phyloP scores from a whole-genome alignment of 2,329 filamentous ascomycete species.

The Fusarium subtropicale region DNA sequence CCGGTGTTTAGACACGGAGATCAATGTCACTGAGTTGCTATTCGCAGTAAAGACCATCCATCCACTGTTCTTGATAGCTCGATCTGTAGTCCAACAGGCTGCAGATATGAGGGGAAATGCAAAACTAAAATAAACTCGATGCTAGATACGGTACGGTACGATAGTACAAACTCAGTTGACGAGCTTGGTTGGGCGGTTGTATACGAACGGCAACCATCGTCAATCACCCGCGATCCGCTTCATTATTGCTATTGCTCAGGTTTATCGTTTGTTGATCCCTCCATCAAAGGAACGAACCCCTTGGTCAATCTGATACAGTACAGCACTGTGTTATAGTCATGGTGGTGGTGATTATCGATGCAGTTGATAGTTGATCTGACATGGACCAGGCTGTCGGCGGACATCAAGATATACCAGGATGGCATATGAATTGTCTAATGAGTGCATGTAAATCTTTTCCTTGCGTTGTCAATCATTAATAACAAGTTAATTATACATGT shows the following conservation, averaged over 20 bases:
- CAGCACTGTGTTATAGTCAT: background rate
- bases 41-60: slow-evolving; percentile 2
- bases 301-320: slow-evolving; percentile 10
- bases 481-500: background rate
- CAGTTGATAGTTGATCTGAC: slow-evolving; percentile 41
- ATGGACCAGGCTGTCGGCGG: slow-evolving; percentile 43
- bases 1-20: background rate
- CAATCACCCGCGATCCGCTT: slow-evolving; percentile 11
- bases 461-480: background rate
- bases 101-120: background rate
- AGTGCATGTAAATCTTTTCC: background rate
- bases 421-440: slow-evolving; percentile 15
- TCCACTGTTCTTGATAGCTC: slow-evolving; percentile 1
- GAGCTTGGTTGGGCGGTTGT: background rate
- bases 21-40: slow-evolving; percentile 21
- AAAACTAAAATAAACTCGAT: slow-evolving; percentile 27
- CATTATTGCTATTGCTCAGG: too few relatives aligned
- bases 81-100: background rate
- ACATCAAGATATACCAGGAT: slow-evolving; percentile 37
- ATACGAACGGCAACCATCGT: slow-evolving; percentile 23
- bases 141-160: slow-evolving; percentile 18
- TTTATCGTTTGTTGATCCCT: background rate
- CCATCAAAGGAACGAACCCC: slow-evolving; percentile 3
- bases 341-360: slow-evolving; percentile 20
- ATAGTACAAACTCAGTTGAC: slow-evolving; percentile 3